Percentiles rank a stretch among this genome's conserved stretches.
These are phyloP conservation scores for Rhynchospora breviuscula DNA, from an alignment of 176 grass and related monocot genomes.

Conservation along the genomic window DNA sequence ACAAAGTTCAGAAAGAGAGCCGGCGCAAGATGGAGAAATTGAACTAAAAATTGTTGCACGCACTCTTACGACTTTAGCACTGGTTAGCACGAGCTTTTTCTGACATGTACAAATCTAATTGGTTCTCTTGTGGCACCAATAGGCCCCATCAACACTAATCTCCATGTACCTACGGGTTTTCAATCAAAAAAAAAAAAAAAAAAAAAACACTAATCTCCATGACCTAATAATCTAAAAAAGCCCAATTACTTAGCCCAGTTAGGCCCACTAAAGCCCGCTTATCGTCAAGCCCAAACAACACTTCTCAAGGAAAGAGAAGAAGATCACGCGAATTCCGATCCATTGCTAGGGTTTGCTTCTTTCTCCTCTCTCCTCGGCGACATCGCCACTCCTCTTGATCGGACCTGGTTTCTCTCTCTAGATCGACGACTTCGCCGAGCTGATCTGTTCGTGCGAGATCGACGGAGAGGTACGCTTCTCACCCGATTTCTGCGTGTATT, in stretches of 20 bases:
- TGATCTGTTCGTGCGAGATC: background rate
- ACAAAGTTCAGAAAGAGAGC: background rate
- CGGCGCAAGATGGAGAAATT: background rate
- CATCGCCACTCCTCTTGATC: background rate
- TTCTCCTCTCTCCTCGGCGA: background rate
- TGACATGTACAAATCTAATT: background rate
- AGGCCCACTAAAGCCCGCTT: background rate
- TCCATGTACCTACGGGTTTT: no score
- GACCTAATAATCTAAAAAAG: background rate
- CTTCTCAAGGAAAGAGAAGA: background rate
- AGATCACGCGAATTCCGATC: background rate
- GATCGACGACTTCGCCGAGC: background rate
- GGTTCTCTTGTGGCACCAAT: background rate
- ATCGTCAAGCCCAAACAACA: background rate
- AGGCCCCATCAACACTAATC: background rate
- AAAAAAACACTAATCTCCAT: background rate
- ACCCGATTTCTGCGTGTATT: background rate
- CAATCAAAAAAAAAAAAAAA: no score
- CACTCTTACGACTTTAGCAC: background rate
- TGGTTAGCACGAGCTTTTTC: background rate
- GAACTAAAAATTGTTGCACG: background rate
- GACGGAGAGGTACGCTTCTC: background rate
- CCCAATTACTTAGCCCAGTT: background rate
- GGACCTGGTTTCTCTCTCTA: no score
- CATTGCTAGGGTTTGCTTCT: slow-evolving; percentile 19